A percentile compares a stretch with the other conserved stretches of the same genome.
Conservation (phyloP, 192 early-diverging fungal species). For the Linderina pennispora region DNA sequence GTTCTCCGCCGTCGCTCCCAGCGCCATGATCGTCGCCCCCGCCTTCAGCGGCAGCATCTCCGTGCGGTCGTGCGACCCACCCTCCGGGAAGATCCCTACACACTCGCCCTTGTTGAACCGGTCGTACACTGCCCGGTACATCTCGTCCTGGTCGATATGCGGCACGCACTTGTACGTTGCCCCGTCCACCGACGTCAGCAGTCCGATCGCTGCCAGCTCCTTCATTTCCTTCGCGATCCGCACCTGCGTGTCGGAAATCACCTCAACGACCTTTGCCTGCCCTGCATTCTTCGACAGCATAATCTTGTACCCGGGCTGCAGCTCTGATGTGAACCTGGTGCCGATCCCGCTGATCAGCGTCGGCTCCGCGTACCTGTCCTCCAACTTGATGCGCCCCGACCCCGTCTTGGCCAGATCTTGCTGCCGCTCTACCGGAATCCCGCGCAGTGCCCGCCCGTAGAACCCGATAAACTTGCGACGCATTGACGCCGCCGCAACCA, state of each 20-base stretch:
- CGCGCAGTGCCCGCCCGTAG: conserved; percentile 66
- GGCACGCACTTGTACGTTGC: conserved; percentile 63
- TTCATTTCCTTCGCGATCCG: conserved; percentile 71
- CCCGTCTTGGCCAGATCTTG: conserved; percentile 83
- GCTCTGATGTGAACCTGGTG: conserved; percentile 64
- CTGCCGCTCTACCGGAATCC: conserved; percentile 89
- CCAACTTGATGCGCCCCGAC: conserved; percentile 61
- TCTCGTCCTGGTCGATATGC: conserved; percentile 83
- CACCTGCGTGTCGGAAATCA: conserved; percentile 81
- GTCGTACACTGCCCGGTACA: conserved; percentile 80
- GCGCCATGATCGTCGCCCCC: conserved; percentile 76
- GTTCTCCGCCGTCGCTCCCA: conserved; percentile 84
- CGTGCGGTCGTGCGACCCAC: conserved; percentile 94
- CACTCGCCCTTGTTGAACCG: conserved; percentile 66
- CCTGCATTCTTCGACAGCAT: conserved; percentile 57
- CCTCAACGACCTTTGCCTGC: conserved; percentile 61
- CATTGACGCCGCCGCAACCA: conserved; percentile 87
- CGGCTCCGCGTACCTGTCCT: conserved; percentile 61
- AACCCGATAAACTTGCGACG: conserved; percentile 75
- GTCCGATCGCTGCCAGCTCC: conserved; percentile 57
- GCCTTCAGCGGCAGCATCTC: conserved; percentile 96
- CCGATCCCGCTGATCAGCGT: conserved; percentile 61
- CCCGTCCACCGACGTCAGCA: conserved; percentile 54
- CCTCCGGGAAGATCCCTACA: conserved; percentile 98
- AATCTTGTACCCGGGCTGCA: conserved; percentile 59